Evolutionary conservation across 176 grass and related monocot species (phyloP).

Genomic region (barley (Hordeum vulgare)): DNA sequence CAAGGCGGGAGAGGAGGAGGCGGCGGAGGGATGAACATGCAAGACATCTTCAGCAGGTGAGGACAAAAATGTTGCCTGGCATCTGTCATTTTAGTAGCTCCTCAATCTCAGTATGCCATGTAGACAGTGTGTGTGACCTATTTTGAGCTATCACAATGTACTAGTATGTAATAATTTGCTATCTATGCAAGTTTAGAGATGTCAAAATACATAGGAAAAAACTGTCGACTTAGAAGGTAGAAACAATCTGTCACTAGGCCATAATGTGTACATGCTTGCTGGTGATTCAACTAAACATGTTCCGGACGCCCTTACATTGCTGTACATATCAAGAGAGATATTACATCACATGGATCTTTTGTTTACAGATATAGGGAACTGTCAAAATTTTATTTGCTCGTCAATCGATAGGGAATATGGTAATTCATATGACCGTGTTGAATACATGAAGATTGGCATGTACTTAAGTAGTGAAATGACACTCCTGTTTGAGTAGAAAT

Average conservation of each 20-base stretch:
- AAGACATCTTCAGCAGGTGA: conserved; percentile 91
- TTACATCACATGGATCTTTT: neutral
- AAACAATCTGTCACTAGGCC: neutral
- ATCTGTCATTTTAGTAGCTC: neutral
- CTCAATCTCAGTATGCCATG: neutral
- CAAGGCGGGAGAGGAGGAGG: conserved; percentile 57
- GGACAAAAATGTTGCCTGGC: neutral
- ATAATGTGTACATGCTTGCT: neutral
- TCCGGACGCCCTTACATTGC: neutral
- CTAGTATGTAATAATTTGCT: neutral
- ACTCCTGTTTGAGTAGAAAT: neutral
- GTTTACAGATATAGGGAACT: neutral
- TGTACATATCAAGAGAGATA: neutral
- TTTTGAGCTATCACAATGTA: neutral
- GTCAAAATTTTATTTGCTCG: neutral
- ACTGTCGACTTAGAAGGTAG: neutral
- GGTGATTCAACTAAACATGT: neutral
- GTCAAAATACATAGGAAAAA: neutral
- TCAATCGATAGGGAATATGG: neutral
- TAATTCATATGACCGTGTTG: neutral
- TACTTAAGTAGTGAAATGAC: neutral
- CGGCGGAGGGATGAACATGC: conserved; percentile 83
- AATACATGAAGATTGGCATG: neutral
- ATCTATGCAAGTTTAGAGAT: neutral
- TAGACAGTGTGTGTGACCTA: neutral